These are phyloP conservation scores for Populus hybrid DNA, from an alignment of 441 rosid genomes.

Conservation along the genomic window DNA sequence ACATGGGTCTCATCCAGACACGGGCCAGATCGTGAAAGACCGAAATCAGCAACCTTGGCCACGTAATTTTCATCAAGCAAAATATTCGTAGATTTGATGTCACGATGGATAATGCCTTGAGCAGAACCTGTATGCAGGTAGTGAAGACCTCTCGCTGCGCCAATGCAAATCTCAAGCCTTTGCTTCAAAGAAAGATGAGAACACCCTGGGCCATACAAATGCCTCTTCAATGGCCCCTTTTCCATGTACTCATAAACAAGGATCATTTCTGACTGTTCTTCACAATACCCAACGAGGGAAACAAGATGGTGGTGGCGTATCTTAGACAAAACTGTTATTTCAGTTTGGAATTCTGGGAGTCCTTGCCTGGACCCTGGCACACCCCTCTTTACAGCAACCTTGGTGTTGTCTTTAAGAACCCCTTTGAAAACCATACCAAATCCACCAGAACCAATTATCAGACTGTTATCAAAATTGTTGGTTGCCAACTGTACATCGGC, in stretches of 20 bases:
- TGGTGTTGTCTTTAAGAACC: conserved; percentile 60
- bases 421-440: conserved; percentile 92
- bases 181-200: conserved; percentile 78
- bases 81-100: conserved; percentile 86
- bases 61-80: conserved; percentile 60
- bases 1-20: conserved; percentile 82
- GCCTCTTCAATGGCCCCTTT: conserved; percentile 74
- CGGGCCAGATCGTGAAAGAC: conserved; percentile 89
- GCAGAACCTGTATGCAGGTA: conserved; percentile 92
- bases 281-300: conserved; percentile 82
- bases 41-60: conserved; percentile 94
- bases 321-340: conserved; percentile 68
- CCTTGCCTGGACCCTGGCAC: conserved; percentile 90
- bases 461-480: conserved; percentile 61
- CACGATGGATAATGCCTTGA: conserved; percentile 90
- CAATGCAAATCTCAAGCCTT: conserved; percentile 81
- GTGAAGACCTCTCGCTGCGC: conserved; percentile 89
- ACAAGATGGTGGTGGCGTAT: conserved; percentile 90
- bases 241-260: conserved; percentile 90
- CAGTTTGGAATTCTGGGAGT: conserved; percentile 86
- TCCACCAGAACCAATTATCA: conserved; percentile 79
- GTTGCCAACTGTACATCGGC: conserved; percentile 63
- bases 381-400: conserved; percentile 82
- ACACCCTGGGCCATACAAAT: conserved; percentile 56
- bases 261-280: conserved; percentile 90